phyloP scores from a whole-genome alignment of 306 rosid species.

The Begonia fuchsioides region DNA sequence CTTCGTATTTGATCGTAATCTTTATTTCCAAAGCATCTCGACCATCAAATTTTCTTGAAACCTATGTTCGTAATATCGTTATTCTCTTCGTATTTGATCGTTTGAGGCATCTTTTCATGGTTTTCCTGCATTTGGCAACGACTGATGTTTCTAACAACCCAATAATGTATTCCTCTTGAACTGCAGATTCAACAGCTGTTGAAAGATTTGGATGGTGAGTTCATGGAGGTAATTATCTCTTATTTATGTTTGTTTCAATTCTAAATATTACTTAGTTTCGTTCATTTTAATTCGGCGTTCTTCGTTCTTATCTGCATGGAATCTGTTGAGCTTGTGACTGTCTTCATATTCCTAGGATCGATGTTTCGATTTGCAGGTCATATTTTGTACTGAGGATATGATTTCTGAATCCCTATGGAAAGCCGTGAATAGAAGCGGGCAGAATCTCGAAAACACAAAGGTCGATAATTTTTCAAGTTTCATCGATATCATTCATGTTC shows the following conservation, averaged over 20 bases:
- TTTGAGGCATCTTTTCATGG: not conserved
- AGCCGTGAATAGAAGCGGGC: constrained; percentile 58
- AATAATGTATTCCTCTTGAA: constrained; percentile 6
- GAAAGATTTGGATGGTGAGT: constrained; percentile 75
- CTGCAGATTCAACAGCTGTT: constrained; percentile 68
- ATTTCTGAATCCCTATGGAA: constrained; percentile 60
- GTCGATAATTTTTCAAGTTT: constrained; percentile 12
- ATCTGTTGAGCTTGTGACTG: no score
- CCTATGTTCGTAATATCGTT: not conserved
- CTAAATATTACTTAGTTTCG: not conserved
- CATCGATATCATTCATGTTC: not conserved
- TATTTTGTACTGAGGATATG: constrained; percentile 78
- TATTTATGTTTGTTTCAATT: constrained; percentile 4
- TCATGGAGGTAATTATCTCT: constrained; percentile 47
- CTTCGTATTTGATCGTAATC: not conserved
- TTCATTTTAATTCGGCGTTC: no score
- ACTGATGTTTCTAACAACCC: not conserved
- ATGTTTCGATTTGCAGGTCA: constrained; percentile 27
- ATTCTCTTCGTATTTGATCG: not conserved
- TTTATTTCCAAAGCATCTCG: no score
- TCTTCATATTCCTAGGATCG: not conserved
- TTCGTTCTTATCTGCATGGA: no score
- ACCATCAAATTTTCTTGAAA: not conserved
- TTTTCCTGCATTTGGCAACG: not conserved
- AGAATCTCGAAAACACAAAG: constrained; percentile 43